Evolutionary conservation across 371 early-diverging fungal genomes (phyloP), one percentile per base, ranked within the genome.

Genomic region (Apophysomyces elegans): DNA sequence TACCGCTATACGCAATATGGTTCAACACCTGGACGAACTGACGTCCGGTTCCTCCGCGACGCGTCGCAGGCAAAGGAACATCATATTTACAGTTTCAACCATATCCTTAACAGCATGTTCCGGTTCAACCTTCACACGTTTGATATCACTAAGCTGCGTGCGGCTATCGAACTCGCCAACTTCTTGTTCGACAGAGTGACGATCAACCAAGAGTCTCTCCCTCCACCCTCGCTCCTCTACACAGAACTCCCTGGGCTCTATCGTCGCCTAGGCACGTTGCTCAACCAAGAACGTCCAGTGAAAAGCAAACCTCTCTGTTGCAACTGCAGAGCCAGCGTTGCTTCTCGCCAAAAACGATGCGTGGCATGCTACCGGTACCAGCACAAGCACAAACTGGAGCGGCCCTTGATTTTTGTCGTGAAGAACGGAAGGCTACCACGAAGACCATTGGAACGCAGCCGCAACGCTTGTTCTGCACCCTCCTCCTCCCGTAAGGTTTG

Each of bases 361-460:
- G 79, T 78, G 13, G 81, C 81, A 21, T 81, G 81, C 62, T 81
- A 81, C 44, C 68, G 81, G 0, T 81, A 81, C 32, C 75, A 78
- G 46, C 63, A 78, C 8, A 81, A 81, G 47, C 75, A 81, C 56
- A 66, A 67, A 13, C 72, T 66, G 13, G 59, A 79, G 14, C 61
- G 79, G 7, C 81, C 81, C 0, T 58, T 75, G 13, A 61, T 75
- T 2, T 47, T 78, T 0, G 78, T 81, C 63, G 70, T 77, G 60
- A 75, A 77, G 66, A 78, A 74, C 16, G 58, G 76, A 39, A 68
- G 69, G 6, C 69, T 71, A 14, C 64, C 71, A 0, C 61, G 45
- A 7, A 38, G 36, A 32, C 7, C 44, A 56, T 36, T 26, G 5
- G 13, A 11, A 8, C 41, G 21, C 57, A 6, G 36, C 46, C 7